These are phyloP conservation scores for Entomortierella lignicola DNA, from an alignment of 192 early-diverging fungal species.

Conservation along the genomic window DNA sequence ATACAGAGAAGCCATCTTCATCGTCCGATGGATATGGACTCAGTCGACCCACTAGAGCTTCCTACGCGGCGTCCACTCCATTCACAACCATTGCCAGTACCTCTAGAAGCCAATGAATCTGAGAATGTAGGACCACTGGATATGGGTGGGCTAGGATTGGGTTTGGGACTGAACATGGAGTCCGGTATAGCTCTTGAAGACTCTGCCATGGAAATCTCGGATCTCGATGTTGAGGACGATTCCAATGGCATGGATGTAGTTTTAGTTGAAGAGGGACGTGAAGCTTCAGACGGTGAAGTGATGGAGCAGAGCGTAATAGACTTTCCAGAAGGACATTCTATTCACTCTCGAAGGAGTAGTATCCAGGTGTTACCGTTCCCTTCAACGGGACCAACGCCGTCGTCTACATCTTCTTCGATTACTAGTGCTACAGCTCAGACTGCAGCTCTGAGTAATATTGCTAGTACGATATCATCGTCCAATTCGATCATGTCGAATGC, in stretches of 20 bases:
- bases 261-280: constrained; percentile 34
- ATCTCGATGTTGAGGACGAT: constrained; percentile 1
- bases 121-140: not conserved
- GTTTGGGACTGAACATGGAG: constrained; percentile 4
- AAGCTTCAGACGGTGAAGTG: constrained; percentile 38
- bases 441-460: constrained; percentile 5
- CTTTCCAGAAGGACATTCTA: constrained; percentile 33
- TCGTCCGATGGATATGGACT: constrained; percentile 38
- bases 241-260: constrained; percentile 24
- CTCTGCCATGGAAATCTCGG: not conserved
- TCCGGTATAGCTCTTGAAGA: not conserved
- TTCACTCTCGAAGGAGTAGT: constrained; percentile 44
- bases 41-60: constrained; percentile 36
- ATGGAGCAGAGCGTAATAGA: constrained; percentile 49
- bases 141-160: not conserved
- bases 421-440: not conserved
- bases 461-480: not conserved
- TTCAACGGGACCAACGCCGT: not conserved
- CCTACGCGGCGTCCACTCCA: not conserved
- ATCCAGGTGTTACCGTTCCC: constrained; percentile 10
- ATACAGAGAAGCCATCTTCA: constrained; percentile 31
- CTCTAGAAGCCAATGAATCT: not conserved
- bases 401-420: not conserved
- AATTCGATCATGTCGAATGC: constrained; percentile 1
- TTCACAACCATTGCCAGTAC: not conserved